A percentile compares a stretch with the other conserved stretches of the same genome.
These are phyloP conservation scores for Ilex asprella DNA, from an alignment of 257 asterid species.

Conservation along the genomic window DNA sequence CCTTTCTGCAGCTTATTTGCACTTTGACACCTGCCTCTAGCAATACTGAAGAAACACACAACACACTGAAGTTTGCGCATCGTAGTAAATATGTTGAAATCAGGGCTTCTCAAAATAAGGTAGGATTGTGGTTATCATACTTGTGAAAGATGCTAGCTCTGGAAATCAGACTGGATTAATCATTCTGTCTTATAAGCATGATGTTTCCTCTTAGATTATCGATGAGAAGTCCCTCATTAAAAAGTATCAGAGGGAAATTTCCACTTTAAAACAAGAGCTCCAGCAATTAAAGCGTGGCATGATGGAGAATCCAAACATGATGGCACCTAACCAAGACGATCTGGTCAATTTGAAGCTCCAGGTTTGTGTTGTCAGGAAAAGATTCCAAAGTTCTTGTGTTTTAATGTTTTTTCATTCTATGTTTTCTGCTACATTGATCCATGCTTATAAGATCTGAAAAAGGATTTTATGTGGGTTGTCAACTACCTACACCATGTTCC, in stretches of 20 bases:
- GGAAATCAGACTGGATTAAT: slow-evolving; percentile 7
- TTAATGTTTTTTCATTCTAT: background rate
- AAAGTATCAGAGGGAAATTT: slow-evolving; percentile 79
- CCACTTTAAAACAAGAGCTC: slow-evolving; percentile 73
- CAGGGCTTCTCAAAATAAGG: slow-evolving; percentile 69
- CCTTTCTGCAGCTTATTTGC: slow-evolving; percentile 66
- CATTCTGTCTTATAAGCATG: background rate
- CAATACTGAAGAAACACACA: slow-evolving; percentile 77
- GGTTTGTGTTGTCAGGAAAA: slow-evolving; percentile 29
- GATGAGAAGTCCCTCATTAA: slow-evolving; percentile 88
- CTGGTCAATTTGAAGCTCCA: slow-evolving; percentile 66
- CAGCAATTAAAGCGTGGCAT: slow-evolving; percentile 67
- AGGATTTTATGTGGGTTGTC: too few relatives aligned
- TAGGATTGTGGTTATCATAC: slow-evolving; percentile 14
- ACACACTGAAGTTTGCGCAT: slow-evolving; percentile 74
- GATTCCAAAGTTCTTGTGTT: background rate
- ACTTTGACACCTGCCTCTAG: slow-evolving; percentile 81
- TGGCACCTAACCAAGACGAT: slow-evolving; percentile 62
- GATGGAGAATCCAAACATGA: slow-evolving; percentile 50
- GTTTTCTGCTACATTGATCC: too few relatives aligned
- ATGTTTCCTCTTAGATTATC: slow-evolving; percentile 42
- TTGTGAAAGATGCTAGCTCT: slow-evolving; percentile 3
- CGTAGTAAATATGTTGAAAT: slow-evolving; percentile 71
- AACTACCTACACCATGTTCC: too few relatives aligned
- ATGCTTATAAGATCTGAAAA: too few relatives aligned